phyloP scores from a whole-genome alignment of 768 basidiomycete species.

The Dioszegia crocea region DNA sequence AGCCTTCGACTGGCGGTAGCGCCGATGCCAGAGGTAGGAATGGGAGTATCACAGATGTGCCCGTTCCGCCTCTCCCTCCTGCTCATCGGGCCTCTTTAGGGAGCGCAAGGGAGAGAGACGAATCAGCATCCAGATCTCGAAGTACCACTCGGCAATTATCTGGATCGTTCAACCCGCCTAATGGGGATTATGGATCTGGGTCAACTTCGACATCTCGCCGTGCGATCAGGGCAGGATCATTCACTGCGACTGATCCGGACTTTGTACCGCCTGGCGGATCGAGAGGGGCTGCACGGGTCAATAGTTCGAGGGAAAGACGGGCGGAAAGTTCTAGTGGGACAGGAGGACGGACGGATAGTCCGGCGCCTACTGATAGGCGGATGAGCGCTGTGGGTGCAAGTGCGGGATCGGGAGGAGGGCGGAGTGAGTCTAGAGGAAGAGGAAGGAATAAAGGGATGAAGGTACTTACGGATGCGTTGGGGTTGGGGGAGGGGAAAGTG shows the following conservation, averaged over 20 bases:
- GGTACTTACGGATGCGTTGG: constrained; percentile 39
- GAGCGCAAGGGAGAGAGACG: background rate
- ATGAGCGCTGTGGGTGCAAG: background rate
- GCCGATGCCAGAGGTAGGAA: background rate
- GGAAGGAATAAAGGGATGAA: constrained; percentile 51
- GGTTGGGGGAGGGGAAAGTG: constrained; percentile 22
- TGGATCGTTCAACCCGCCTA: background rate
- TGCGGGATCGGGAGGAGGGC: constrained; percentile 4
- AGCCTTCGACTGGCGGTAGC: background rate
- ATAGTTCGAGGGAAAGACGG: constrained; percentile 12
- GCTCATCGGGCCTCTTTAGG: background rate
- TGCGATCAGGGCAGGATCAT: background rate
- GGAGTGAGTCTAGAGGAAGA: constrained; percentile 45
- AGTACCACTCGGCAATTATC: background rate
- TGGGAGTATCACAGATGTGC: background rate
- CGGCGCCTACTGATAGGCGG: background rate
- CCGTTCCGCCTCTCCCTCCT: background rate
- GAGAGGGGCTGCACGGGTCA: constrained; percentile 36
- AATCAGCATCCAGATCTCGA: background rate
- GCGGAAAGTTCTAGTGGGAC: constrained; percentile 1
- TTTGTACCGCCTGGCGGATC: constrained; percentile 37
- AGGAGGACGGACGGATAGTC: constrained; percentile 2
- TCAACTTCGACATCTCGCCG: background rate
- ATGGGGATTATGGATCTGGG: background rate
- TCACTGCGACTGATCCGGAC: constrained; percentile 13